Percentiles rank a stretch among this genome's conserved stretches.
These are phyloP conservation scores for Microstroma glucosiphilum DNA, from an alignment of 1,284 basidiomycete species.

Conservation along the genomic window DNA sequence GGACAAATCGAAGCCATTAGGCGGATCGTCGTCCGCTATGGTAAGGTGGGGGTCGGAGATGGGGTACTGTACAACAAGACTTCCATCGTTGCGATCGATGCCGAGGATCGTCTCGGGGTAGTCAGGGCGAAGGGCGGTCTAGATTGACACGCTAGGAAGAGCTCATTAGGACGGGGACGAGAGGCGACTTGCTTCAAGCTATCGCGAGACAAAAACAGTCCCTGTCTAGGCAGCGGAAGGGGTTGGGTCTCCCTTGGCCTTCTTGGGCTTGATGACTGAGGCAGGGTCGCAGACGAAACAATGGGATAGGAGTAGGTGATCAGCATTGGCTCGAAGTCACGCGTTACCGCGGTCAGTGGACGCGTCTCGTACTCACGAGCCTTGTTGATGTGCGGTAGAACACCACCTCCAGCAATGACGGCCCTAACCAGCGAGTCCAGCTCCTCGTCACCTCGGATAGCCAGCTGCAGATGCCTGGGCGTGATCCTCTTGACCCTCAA, in stretches of 20 bases:
- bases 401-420: conserved; percentile 71
- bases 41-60: too few relatives aligned
- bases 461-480: conserved; percentile 82
- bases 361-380: conserved; percentile 1
- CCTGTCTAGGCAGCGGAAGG: too few relatives aligned
- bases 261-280: conserved; percentile 1
- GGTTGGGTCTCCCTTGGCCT: neutral
- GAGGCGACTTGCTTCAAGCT: too few relatives aligned
- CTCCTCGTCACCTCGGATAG: conserved; percentile 93
- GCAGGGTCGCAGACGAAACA: neutral
- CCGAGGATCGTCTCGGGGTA: too few relatives aligned
- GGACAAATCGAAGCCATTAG: too few relatives aligned
- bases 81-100: too few relatives aligned
- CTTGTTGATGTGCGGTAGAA: conserved; percentile 82
- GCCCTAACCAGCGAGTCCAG: conserved; percentile 59
- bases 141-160: too few relatives aligned
- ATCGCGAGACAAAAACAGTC: too few relatives aligned
- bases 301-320: neutral
- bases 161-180: too few relatives aligned
- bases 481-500: conserved; percentile 93
- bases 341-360: neutral
- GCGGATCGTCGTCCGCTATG: too few relatives aligned
- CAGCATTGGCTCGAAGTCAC: neutral
- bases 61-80: too few relatives aligned
- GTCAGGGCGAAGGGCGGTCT: too few relatives aligned